A percentile compares a stretch with the other conserved stretches of the same genome.
Conservation (phyloP, 73 alveolate species). For the Paramecium sexaurelia region DNA sequence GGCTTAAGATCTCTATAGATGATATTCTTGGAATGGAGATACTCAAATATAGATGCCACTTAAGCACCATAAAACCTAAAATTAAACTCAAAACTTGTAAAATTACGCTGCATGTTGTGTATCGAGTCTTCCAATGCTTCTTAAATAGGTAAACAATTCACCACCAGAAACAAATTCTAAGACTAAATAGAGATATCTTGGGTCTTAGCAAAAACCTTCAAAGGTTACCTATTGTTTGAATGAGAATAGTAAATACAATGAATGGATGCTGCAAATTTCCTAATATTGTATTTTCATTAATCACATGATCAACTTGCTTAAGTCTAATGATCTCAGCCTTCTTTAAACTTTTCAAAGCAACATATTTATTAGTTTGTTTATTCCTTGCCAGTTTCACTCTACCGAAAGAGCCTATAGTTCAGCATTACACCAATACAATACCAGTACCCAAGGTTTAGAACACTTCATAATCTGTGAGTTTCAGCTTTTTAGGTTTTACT, state of each 20-base stretch:
- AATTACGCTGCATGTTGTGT: constrained; percentile 74
- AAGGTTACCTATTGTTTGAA: constrained; percentile 55
- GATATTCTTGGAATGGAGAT: constrained; percentile 80
- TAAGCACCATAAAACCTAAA: constrained; percentile 75
- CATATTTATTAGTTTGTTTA: constrained; percentile 74
- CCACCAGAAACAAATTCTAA: constrained; percentile 88
- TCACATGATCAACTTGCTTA: constrained; percentile 93
- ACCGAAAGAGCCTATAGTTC: constrained; percentile 87
- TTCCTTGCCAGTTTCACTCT: constrained; percentile 91
- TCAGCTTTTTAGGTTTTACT: constrained; percentile 69
- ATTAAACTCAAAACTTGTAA: not conserved
- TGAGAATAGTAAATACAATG: not conserved
- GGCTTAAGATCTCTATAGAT: constrained; percentile 89
- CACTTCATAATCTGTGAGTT: constrained; percentile 77
- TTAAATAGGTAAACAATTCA: constrained; percentile 82
- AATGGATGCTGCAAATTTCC: constrained; percentile 89
- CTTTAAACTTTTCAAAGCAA: constrained; percentile 93
- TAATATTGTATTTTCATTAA: constrained; percentile 83
- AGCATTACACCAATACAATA: constrained; percentile 4
- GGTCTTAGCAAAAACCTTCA: constrained; percentile 75
- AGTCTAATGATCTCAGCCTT: constrained; percentile 92
- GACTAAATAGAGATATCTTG: constrained; percentile 77
- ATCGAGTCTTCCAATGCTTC: constrained; percentile 78
- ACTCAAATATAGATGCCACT: constrained; percentile 78
- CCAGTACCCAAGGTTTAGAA: constrained; percentile 93